Evolutionary conservation across 2,329 filamentous ascomycete genomes (phyloP).

Genomic region (Aspergillus alliaceus): DNA sequence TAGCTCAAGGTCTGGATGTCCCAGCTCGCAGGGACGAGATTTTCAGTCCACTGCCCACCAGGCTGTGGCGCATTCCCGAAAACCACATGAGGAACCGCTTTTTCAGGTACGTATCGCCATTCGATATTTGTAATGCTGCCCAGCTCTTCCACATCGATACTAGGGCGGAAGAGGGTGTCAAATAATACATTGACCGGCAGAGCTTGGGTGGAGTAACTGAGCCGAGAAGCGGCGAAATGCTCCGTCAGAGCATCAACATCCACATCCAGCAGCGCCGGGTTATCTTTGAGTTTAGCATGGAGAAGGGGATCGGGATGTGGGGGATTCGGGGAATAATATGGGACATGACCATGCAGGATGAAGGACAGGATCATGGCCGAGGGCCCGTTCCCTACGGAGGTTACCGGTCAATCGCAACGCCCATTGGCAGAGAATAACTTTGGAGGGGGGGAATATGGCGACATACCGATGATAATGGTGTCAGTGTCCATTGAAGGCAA

Average conservation of each 20-base stretch:
- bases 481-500: slow-evolving; percentile 38
- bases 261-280: slow-evolving; percentile 49
- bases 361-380: slow-evolving; percentile 63
- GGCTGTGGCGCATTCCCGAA: slow-evolving; percentile 52
- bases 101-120: slow-evolving; percentile 54
- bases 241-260: slow-evolving; percentile 52
- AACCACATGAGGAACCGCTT: slow-evolving; percentile 54
- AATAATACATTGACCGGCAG: slow-evolving; percentile 61
- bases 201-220: slow-evolving; percentile 63
- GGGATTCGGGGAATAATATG: slow-evolving; percentile 51
- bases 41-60: slow-evolving; percentile 62
- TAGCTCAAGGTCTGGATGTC: slow-evolving; percentile 63
- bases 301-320: slow-evolving; percentile 60
- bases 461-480: slow-evolving; percentile 47
- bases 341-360: slow-evolving; percentile 62
- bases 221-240: slow-evolving; percentile 57
- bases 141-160: slow-evolving; percentile 58
- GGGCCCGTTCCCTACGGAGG: slow-evolving; percentile 57
- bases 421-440: slow-evolving; percentile 11
- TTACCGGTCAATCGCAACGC: slow-evolving; percentile 11
- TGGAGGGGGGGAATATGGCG: slow-evolving; percentile 18
- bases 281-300: slow-evolving; percentile 53
- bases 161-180: slow-evolving; percentile 59
- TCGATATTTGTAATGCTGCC: slow-evolving; percentile 51
- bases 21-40: slow-evolving; percentile 52